Conservation (phyloP, 441 rosid genomes). For the Raphanus hybrid region DNA sequence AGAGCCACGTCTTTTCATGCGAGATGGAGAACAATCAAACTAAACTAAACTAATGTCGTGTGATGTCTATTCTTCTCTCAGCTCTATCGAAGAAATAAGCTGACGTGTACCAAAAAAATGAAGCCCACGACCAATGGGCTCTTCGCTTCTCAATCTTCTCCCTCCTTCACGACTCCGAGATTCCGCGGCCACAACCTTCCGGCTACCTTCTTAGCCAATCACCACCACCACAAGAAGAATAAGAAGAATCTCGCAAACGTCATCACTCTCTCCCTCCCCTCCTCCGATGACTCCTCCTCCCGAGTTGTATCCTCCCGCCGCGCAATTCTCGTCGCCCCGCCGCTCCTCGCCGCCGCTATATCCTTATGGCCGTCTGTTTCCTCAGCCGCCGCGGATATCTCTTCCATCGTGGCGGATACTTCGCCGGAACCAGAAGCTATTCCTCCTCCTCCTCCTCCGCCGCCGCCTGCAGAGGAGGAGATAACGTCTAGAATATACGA, state of each 20-base stretch:
- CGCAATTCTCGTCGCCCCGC: slow-evolving; percentile 54
- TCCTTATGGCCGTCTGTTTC: slow-evolving; percentile 40
- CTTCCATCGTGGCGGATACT: slow-evolving; percentile 36
- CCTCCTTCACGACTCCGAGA: slow-evolving; percentile 30
- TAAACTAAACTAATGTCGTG: not conserved
- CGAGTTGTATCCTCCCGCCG: slow-evolving; percentile 44
- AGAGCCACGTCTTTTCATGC: slow-evolving; percentile 15
- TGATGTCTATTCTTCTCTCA: not conserved
- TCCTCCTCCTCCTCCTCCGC: slow-evolving; percentile 23
- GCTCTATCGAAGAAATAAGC: slow-evolving; percentile 12
- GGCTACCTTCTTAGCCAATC: slow-evolving; percentile 21
- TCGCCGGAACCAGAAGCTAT: not conserved
- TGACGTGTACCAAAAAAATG: slow-evolving; percentile 40
- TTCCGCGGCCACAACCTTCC: slow-evolving; percentile 37
- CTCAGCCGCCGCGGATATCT: slow-evolving; percentile 16
- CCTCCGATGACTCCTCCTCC: slow-evolving; percentile 13
- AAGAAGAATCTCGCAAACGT: not conserved
- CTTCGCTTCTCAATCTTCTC: slow-evolving; percentile 25
- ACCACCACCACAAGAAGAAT: not conserved
- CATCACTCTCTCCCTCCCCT: slow-evolving; percentile 21
- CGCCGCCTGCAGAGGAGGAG: slow-evolving; percentile 35
- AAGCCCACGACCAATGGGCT: slow-evolving; percentile 41
- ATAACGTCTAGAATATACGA: slow-evolving; percentile 63
- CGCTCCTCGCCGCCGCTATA: slow-evolving; percentile 54
- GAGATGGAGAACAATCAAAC: not conserved